These are phyloP conservation scores for Blastobotrys attinorum DNA, from an alignment of 805 yeast genomes.

Conservation along the genomic window DNA sequence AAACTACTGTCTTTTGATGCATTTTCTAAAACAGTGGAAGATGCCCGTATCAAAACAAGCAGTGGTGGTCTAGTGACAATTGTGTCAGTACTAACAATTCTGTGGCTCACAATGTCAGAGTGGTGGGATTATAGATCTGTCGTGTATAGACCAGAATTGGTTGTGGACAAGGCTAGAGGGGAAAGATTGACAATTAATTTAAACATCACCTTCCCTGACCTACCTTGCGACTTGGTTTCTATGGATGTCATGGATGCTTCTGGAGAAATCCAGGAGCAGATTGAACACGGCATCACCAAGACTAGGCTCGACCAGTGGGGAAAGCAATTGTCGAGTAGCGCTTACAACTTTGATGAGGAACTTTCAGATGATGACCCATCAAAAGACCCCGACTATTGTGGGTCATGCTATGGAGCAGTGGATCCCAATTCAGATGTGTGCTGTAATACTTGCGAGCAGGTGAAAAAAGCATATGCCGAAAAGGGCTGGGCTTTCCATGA, in stretches of 20 bases:
- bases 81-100: conserved; percentile 51
- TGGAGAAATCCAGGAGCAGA: conserved; percentile 75
- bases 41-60: conserved; percentile 79
- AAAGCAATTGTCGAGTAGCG: conserved; percentile 35
- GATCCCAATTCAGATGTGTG: conserved; percentile 40
- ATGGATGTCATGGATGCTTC: conserved; percentile 84
- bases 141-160: conserved; percentile 70
- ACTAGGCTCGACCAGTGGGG: conserved; percentile 56
- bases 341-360: conserved; percentile 27
- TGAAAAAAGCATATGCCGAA: conserved; percentile 67
- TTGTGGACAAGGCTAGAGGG: conserved; percentile 64
- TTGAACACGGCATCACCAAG: conserved; percentile 65
- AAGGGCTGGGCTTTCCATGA: conserved; percentile 85
- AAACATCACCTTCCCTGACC: conserved; percentile 72
- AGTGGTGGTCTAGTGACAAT: conserved; percentile 87
- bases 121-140: conserved; percentile 65
- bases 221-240: conserved; percentile 76
- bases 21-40: conserved; percentile 92
- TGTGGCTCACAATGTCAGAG: conserved; percentile 62
- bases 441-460: conserved; percentile 82
- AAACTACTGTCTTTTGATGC: conserved; percentile 64
- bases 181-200: conserved; percentile 68
- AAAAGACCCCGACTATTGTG: conserved; percentile 53
- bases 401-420: conserved; percentile 85
- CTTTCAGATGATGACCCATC: conserved; percentile 26